A percentile compares a stretch with the other conserved stretches of the same genome.
These are phyloP conservation scores for Penicillium sp. DNA, from an alignment of 2,329 filamentous ascomycete genomes.

Conservation along the genomic window DNA sequence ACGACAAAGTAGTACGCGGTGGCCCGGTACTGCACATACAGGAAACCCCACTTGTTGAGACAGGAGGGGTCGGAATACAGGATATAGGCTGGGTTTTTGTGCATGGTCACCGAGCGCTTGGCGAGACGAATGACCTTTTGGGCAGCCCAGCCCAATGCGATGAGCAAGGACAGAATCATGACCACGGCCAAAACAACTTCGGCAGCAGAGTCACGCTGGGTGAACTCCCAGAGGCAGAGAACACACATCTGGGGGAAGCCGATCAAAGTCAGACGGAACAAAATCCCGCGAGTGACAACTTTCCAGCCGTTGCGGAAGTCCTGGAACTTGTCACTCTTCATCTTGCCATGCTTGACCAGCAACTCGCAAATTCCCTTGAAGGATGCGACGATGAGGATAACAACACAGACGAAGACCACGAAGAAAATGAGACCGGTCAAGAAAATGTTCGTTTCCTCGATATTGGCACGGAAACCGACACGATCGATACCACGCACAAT, in stretches of 20 bases:
- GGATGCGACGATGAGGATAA: slow-evolving; percentile 66
- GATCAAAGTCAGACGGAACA: slow-evolving; percentile 86
- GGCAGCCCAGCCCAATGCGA: slow-evolving; percentile 79
- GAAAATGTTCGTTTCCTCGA: slow-evolving; percentile 91
- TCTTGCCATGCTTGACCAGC: slow-evolving; percentile 69
- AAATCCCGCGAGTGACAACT: slow-evolving; percentile 86
- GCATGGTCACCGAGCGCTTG: slow-evolving; percentile 81
- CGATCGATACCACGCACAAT: slow-evolving; percentile 80
- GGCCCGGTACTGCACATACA: slow-evolving; percentile 95
- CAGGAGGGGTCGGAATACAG: slow-evolving; percentile 92
- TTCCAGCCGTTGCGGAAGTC: slow-evolving; percentile 95
- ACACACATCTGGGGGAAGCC: slow-evolving; percentile 90
- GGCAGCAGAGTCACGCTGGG: slow-evolving; percentile 76
- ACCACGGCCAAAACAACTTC: slow-evolving; percentile 84
- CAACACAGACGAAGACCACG: slow-evolving; percentile 74
- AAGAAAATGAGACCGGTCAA: slow-evolving; percentile 89
- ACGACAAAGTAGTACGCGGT: slow-evolving; percentile 95
- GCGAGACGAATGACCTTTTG: slow-evolving; percentile 88
- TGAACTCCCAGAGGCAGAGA: slow-evolving; percentile 91
- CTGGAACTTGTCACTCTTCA: slow-evolving; percentile 80
- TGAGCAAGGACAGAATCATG: slow-evolving; percentile 78
- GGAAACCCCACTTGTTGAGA: slow-evolving; percentile 96
- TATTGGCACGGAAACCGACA: slow-evolving; percentile 79
- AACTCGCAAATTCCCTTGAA: slow-evolving; percentile 83
- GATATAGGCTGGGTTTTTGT: slow-evolving; percentile 96